A percentile compares a stretch with the other conserved stretches of the same genome.
Conservation (phyloP, 2,329 filamentous ascomycete species). For the Colletotrichum falcatum region DNA sequence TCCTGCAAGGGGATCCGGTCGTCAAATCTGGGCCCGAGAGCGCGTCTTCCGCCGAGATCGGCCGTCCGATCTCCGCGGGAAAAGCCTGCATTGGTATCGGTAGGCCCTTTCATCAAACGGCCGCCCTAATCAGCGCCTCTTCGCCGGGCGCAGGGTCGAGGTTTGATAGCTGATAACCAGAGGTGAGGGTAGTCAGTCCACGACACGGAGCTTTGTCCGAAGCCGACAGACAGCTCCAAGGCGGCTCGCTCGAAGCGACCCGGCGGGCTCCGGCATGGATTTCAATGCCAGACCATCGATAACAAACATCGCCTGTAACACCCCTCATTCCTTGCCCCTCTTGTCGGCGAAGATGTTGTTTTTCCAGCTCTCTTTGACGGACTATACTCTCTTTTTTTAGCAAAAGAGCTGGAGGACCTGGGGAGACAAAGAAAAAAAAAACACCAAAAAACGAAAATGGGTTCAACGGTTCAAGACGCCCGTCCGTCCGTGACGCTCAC, state of each 20-base stretch:
- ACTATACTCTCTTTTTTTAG: not conserved
- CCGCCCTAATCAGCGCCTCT: conserved; percentile 11
- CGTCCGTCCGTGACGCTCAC: conserved; percentile 44
- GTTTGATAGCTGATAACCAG: not conserved
- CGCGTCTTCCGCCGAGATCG: conserved; percentile 30
- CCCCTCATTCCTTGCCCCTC: not conserved
- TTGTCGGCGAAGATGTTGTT: not conserved
- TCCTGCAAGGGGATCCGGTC: conserved; percentile 2
- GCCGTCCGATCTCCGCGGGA: conserved; percentile 31
- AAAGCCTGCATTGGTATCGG: conserved; percentile 5
- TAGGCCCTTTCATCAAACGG: conserved; percentile 25
- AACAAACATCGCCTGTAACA: not conserved
- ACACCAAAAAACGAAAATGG: conserved; percentile 14
- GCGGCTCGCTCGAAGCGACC: not conserved
- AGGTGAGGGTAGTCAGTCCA: not conserved
- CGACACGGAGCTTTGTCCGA: conserved; percentile 5
- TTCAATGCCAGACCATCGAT: conserved; percentile 9
- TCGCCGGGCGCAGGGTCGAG: not conserved
- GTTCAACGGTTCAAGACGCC: conserved; percentile 23
- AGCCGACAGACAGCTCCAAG: not conserved
- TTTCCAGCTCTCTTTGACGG: not conserved
- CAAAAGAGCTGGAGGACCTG: not conserved
- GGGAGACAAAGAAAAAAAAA: not conserved
- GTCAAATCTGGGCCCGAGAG: conserved; percentile 25
- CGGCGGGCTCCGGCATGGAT: conserved; percentile 17